Base-by-base conservation (phyloP, 2,329 filamentous ascomycete genomes). In the Iodosphaeria phyllophila region DNA sequence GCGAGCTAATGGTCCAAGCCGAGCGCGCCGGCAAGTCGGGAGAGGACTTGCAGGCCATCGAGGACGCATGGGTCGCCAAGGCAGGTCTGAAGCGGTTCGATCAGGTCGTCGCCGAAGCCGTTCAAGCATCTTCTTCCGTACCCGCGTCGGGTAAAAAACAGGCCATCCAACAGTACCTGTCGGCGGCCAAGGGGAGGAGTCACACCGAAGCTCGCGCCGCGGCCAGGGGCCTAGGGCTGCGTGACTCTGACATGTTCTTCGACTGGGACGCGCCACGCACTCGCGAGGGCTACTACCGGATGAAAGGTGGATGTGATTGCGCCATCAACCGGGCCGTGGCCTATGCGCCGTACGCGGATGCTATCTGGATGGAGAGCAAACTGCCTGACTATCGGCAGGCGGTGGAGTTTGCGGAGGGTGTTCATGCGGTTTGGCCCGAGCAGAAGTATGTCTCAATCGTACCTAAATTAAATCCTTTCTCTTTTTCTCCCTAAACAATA, bases 341-440 rank as follows among this genome's bases (percentile, higher is more conserved):
- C 5, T 95, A 91, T 46, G 86, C 80, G 0, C 86, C 89, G 3
- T 92, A 91, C 56, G 77, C 76, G 33, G 86, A 95, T 44, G 72
- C 91, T 48, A 92, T 98, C 52, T 98, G 89, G 89, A 98, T 98
- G 89, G 89, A 98, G 67, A 86, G 76, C 58, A 93, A 92, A 58
- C 62, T 92, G 37, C 89, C 89, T 22, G 86, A 95, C 49, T 95
- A 63, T 50, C 63, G 64, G 24, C 89, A 95, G 58, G 89, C 89
- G 13, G 69, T 82, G 58, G 77, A 93, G 46, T 98, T 98, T 40
- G 84, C 89, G 16, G 64, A 78, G 21, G 86, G 89, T 24, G 86
- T 98, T 20, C 89, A 95, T 52, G 77, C 82, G 28, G 80, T 83
- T 7, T 93, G 77, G 71, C 89, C 89, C 1, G 78, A 98, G 56